Base-by-base conservation (phyloP, 2,329 filamentous ascomycete species). In the Trichoderma endophyticum region DNA sequence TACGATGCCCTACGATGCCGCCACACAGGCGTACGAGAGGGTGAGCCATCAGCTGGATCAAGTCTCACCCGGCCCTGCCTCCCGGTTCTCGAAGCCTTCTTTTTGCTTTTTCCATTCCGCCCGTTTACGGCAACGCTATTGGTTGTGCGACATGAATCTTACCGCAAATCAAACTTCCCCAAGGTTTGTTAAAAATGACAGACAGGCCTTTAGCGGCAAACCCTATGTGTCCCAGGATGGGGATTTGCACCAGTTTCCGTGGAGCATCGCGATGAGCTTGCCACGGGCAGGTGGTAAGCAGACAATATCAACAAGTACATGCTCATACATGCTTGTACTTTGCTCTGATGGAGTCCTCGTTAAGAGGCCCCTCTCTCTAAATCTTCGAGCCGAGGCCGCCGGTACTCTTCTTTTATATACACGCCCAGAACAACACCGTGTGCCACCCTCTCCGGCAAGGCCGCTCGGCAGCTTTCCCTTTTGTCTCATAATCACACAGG, bases 1-100 rank as follows among this genome's bases (percentile, higher is more conserved):
- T 54, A 15, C 60, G 62, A 43, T 70, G 66, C 56, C 66, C 56
- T 54, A 56, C 51, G 66, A 71, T 71, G 59, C 59, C 61, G 62
- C 60, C 48, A 43, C 48, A 57, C 32, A 32, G 43, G 48, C 43
- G 36, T 59, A 61, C 34, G 39, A 70, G 60, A 70, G 57, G 67
- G 67, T 70, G 30, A 62, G 57, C 67, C 28, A 28, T 36, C 39
- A 36, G 32, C 30, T 62, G 34, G 30, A 62, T 48, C 57, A 59
- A 51, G 67, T 70, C 48, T 61, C 67, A 54, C 36, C 30, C 39
- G 39, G 39, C 54, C 67, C 63, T 66, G 39, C 30, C 48, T 54
- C 28, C 56, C 30, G 63, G 57, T 70, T 69, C 66, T 69, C 66
- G 66, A 69, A 69, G 66, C 56, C 56, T 69, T 69, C 67, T 70